Base-by-base conservation (phyloP, 2,329 filamentous ascomycete species). In the Nannizzia gypsea region DNA sequence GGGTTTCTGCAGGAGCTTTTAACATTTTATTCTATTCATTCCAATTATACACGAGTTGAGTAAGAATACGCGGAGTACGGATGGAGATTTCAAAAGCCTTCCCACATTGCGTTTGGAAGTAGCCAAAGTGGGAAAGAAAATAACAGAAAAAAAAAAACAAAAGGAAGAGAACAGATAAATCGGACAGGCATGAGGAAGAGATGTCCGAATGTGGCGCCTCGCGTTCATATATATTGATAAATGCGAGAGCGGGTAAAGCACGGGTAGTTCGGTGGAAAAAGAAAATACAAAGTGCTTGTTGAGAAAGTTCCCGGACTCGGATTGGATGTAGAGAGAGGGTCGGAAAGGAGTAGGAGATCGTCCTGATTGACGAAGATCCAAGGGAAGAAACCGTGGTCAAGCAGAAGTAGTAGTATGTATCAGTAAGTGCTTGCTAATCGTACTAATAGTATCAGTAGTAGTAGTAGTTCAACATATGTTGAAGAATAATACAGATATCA, bases 41-140 rank as follows among this genome's bases (percentile, higher is more conserved):
- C 48, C 48, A 54, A n/a, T 54, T 54, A 54, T 54, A 54, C 48
- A 54, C 24, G 48, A 54, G 48, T 54, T 31, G 48, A 54, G 48
- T 54, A 54, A 54, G 28, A n/a, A 26, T 54, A 54, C 48, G 28
- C 28, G 48, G 24, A 31, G 24, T 48, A 48, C 44, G 24, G 44
- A 26, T 9, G 20, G 20, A 26, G 24, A 17, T 31, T 48, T 54
- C 48, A n/a, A 54, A 54, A 54, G 31, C 44, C 44, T 48, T 26
- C 44, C 20, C 42, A 48, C 44, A 54, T 31, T 22, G 22, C 44
- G 31, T 31, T n/a, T 26, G 11, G 48, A 24, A 15, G 15, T 15
- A 54, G 24, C 28, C 24, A 54, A 34, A 9, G 31, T 15, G 26
- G 20, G 26, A 24, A 3, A n/a, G n/a, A n/a, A n/a, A n/a, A n/a